Evolutionary conservation across 2,329 filamentous ascomycete genomes (phyloP), one percentile per base, ranked within the genome.

Genomic region (Verticillium isaacii): DNA sequence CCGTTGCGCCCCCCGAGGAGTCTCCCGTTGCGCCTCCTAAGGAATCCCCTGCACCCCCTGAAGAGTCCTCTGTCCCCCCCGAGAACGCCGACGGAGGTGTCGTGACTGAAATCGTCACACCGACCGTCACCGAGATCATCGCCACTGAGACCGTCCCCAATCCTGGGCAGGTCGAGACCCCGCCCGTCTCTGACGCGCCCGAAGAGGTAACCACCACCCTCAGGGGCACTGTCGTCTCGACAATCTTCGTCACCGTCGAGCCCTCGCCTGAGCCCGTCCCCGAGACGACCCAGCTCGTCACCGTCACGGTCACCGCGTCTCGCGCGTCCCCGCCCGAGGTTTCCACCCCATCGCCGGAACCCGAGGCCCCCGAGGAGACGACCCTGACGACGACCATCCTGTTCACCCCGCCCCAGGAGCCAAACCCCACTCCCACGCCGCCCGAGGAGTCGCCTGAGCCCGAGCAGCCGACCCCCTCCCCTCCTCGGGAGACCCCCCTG

Each of bases 61-160:
- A 32, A 9, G 8, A 34, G 5, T 12, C 32, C 17, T 23, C 56
- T 23, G 8, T 8, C 15, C 29, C 39, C 8, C 39, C 39, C 25
- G 12, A 32, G 19, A 25, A 19, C 8, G 6, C n/a, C 11, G 29
- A 23, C 25, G 54, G 15, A 11, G 32, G 15, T 9, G 41, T 45
- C 34, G 37, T 56, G 1, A 66, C 62, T 8, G 57, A 54, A 11
- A 64, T 57, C 2, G 56, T 62, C 6, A 63, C 57, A 17, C 64
- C 64, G 1, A 64, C 55, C 2, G 58, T 59, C 29, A 59, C 58
- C 29, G 32, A 59, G 32, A 59, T 61, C 14, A 62, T 60, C 23
- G 60, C 63, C 32, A 68, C 66, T 4, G 60, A 64, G 25, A 61
- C 57, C 7, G 57, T 66, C 25, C 62, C 59, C 9, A 32, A 60